A percentile compares a stretch with the other conserved stretches of the same genome.
Evolutionary conservation across 2,329 filamentous ascomycete species (phyloP).

Genomic region (Botryotinia narcissicola): DNA sequence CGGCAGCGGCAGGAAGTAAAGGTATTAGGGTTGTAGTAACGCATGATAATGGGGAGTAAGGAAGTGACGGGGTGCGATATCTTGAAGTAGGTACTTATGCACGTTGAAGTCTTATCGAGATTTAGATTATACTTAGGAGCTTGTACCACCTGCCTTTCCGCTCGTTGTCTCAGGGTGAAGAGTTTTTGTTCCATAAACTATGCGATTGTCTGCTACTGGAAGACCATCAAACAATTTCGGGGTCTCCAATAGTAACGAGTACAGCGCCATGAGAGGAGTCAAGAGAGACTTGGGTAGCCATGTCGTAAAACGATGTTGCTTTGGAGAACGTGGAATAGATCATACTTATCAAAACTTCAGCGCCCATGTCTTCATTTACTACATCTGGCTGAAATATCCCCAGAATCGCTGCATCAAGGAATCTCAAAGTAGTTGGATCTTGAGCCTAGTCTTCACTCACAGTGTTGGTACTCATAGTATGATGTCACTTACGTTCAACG

Average conservation of each 20-base stretch:
- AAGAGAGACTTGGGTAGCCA: conserved; percentile 5
- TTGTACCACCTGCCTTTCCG: conserved; percentile 13
- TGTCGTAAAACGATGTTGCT: background rate
- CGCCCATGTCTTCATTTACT: background rate
- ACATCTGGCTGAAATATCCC: background rate
- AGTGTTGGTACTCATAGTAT: background rate
- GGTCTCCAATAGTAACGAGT: conserved; percentile 43
- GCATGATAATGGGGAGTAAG: background rate
- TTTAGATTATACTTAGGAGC: background rate
- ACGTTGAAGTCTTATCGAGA: background rate
- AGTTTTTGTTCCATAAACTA: conserved; percentile 29
- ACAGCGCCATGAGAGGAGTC: conserved; percentile 44
- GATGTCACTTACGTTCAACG: conserved; percentile 37
- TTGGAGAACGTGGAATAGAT: conserved; percentile 9
- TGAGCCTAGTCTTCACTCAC: conserved; percentile 8
- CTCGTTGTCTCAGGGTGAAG: conserved; percentile 26
- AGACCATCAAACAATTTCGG: background rate
- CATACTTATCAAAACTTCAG: background rate
- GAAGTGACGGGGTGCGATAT: background rate
- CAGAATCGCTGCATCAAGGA: background rate
- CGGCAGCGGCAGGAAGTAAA: background rate
- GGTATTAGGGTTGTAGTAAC: conserved; percentile 14
- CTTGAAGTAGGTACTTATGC: background rate
- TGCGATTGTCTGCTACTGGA: background rate
- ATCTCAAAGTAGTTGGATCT: conserved; percentile 24